phyloP scores from a whole-genome alignment of 2,329 filamentous ascomycete genomes.

The Balansia obtecta region DNA sequence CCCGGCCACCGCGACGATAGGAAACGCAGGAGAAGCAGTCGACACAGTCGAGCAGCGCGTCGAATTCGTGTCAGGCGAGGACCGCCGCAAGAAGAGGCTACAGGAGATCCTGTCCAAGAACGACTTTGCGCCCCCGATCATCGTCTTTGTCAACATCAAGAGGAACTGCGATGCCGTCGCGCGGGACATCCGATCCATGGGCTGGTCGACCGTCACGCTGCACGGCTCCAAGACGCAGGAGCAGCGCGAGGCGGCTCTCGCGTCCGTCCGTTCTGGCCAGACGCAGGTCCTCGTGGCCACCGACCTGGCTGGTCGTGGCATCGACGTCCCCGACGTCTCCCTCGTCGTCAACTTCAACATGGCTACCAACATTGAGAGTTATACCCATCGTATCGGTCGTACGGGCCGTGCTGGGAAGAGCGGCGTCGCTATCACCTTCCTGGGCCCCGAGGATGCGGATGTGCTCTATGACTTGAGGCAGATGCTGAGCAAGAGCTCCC shows the following conservation, averaged over 20 bases:
- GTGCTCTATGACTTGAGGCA: constrained; percentile 90
- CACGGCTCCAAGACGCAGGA: constrained; percentile 97
- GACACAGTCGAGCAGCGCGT: constrained; percentile 97
- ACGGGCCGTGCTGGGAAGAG: constrained; percentile 96
- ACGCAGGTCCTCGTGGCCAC: constrained; percentile 90
- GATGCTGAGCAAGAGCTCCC: constrained; percentile 83
- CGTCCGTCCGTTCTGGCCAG: constrained; percentile 65
- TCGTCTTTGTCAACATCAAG: constrained; percentile 99
- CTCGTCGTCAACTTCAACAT: constrained; percentile 99
- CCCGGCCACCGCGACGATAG: constrained; percentile 88
- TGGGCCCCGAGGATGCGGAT: constrained; percentile 81
- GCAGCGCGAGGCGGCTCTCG: constrained; percentile 86
- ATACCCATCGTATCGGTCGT: constrained; percentile 92
- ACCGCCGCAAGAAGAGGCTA: constrained; percentile 94
- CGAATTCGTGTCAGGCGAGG: constrained; percentile 81
- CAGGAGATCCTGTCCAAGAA: constrained; percentile 72
- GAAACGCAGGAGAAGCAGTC: constrained; percentile 87
- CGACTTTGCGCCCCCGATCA: constrained; percentile 80
- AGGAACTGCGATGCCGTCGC: constrained; percentile 95
- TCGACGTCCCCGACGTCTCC: constrained; percentile 88
- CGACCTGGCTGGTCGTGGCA: constrained; percentile 91
- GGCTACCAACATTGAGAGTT: constrained; percentile 83
- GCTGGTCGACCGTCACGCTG: constrained; percentile 77
- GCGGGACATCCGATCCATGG: constrained; percentile 86
- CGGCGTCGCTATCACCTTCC: constrained; percentile 90